These are phyloP conservation scores for Skeletonema marinoi DNA, from an alignment of 108 stramenopile species.

Conservation along the genomic window DNA sequence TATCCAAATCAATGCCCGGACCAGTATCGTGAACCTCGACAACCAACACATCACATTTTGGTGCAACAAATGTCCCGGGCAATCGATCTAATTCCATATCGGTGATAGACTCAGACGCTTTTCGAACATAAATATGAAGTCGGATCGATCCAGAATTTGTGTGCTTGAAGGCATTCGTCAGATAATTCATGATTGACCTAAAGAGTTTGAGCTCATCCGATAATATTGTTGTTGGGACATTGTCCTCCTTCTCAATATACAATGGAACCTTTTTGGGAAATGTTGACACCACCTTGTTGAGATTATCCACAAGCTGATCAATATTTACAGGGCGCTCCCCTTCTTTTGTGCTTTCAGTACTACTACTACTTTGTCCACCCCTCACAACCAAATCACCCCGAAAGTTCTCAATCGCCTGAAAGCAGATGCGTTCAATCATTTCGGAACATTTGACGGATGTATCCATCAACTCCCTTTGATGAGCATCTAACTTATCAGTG, in stretches of 20 bases:
- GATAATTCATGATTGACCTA: constrained; percentile 68
- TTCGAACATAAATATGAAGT: constrained; percentile 46
- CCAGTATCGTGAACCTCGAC: constrained; percentile 79
- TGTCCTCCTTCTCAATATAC: constrained; percentile 45
- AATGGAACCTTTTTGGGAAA: constrained; percentile 69
- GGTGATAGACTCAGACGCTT: constrained; percentile 4
- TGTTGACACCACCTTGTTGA: constrained; percentile 57
- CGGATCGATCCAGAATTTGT: constrained; percentile 64
- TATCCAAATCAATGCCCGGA: constrained; percentile 54
- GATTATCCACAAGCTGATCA: constrained; percentile 45
- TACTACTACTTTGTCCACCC: constrained; percentile 10
- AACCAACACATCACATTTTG: constrained; percentile 35
- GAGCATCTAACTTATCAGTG: constrained; percentile 26
- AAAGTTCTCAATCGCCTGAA: constrained; percentile 68
- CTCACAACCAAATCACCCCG: constrained; percentile 36
- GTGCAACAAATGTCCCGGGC: constrained; percentile 24
- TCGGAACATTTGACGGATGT: constrained; percentile 55
- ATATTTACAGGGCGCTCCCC: constrained; percentile 39
- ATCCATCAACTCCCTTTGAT: constrained; percentile 65
- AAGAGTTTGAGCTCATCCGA: constrained; percentile 72
- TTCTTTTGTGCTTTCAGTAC: background rate
- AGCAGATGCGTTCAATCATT: constrained; percentile 72
- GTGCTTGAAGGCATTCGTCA: constrained; percentile 74
- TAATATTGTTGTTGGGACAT: constrained; percentile 51
- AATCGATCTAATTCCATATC: constrained; percentile 21